Conservation (phyloP, 2,329 filamentous ascomycete species). For the Colletotrichum sp. region DNA sequence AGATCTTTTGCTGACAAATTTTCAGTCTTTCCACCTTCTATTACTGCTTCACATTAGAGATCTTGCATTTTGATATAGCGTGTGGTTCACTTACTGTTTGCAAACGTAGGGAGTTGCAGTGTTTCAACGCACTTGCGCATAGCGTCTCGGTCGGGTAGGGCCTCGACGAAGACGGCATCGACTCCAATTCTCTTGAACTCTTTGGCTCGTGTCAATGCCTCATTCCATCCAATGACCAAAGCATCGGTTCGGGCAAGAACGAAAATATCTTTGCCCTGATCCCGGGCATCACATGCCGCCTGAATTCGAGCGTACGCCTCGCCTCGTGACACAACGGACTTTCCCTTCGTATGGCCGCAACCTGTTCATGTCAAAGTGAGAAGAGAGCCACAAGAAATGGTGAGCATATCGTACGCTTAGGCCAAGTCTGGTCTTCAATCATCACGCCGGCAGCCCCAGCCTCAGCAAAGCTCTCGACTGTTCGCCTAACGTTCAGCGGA, state of each 20-base stretch:
- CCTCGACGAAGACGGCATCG: constrained; percentile 46
- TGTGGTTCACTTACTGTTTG: constrained; percentile 29
- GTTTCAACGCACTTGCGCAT: constrained; percentile 44
- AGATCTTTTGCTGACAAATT: constrained; percentile 37
- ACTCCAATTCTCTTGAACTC: constrained; percentile 47
- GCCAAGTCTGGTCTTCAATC: constrained; percentile 55
- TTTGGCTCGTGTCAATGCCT: constrained; percentile 44
- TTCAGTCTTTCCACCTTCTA: constrained; percentile 38
- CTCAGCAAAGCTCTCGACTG: constrained; percentile 46
- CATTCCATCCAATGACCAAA: constrained; percentile 46
- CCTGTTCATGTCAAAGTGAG: constrained; percentile 11
- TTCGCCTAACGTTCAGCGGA: constrained; percentile 50
- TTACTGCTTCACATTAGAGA: constrained; percentile 10
- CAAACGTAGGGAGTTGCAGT: constrained; percentile 42
- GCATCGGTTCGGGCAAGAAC: constrained; percentile 50
- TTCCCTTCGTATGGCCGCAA: constrained; percentile 47
- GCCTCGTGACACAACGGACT: constrained; percentile 46
- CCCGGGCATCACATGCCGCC: constrained; percentile 49
- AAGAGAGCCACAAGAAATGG: not conserved
- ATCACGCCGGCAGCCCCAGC: constrained; percentile 44
- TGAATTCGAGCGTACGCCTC: constrained; percentile 51
- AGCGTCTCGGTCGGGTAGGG: constrained; percentile 44
- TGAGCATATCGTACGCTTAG: constrained; percentile 42
- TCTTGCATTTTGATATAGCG: not conserved
- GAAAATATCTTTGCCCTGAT: constrained; percentile 49